Percentiles rank a stretch among this genome's conserved stretches.
phyloP scores from a whole-genome alignment of 495 filamentous ascomycete species.

The Daldinia caldariorum region DNA sequence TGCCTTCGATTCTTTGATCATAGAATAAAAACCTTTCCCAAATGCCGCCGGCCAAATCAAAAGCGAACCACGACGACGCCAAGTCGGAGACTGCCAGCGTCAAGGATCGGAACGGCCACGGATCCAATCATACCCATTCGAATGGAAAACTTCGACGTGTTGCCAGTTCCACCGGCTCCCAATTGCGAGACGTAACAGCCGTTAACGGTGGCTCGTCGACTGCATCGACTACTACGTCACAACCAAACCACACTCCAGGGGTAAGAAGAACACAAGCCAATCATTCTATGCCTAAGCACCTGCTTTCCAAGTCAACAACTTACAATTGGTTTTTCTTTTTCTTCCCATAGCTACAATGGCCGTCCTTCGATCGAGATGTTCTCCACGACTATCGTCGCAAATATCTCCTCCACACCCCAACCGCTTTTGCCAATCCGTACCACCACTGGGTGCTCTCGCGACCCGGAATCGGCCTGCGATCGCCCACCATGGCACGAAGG shows the following conservation, averaged over 20 bases:
- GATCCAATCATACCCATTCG: slow-evolving; percentile 47
- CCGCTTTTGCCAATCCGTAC: slow-evolving; percentile 74
- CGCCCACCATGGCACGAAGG: slow-evolving; percentile 74
- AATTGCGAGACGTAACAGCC: slow-evolving; percentile 54
- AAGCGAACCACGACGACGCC: slow-evolving; percentile 57
- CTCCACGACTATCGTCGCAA: slow-evolving; percentile 84
- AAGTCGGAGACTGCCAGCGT: slow-evolving; percentile 56
- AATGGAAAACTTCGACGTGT: slow-evolving; percentile 60
- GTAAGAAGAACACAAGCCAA: slow-evolving; percentile 32
- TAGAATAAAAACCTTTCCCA: slow-evolving; percentile 5
- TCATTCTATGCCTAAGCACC: background rate
- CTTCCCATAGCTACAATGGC: slow-evolving; percentile 73
- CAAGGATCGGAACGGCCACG: slow-evolving; percentile 58
- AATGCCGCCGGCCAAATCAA: slow-evolving; percentile 48
- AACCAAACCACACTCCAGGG: slow-evolving; percentile 40
- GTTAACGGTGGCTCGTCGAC: slow-evolving; percentile 44
- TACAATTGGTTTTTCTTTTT: slow-evolving; percentile 19
- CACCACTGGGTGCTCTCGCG: slow-evolving; percentile 76
- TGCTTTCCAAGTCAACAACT: slow-evolving; percentile 34
- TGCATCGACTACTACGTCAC: slow-evolving; percentile 35
- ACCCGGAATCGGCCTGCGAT: slow-evolving; percentile 73
- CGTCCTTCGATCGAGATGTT: slow-evolving; percentile 72
- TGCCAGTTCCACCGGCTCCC: slow-evolving; percentile 57
- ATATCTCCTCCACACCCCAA: slow-evolving; percentile 76
- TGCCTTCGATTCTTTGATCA: slow-evolving; percentile 42